Evolutionary conservation across 2,329 filamentous ascomycete species (phyloP).

Genomic region (Apiospora sp.): DNA sequence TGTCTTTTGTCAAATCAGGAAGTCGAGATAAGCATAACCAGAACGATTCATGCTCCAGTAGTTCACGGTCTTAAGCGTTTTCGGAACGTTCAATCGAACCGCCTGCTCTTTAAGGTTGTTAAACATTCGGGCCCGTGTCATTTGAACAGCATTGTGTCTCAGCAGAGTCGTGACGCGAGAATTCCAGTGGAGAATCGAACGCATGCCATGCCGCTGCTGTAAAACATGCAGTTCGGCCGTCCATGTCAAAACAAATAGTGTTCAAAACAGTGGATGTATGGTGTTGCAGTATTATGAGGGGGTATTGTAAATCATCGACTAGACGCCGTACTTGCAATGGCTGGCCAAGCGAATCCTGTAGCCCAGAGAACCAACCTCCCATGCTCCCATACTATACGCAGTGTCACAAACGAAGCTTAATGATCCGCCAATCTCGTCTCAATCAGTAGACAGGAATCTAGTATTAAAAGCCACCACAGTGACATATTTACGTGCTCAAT

Average conservation of each 20-base stretch:
- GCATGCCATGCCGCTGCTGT: neutral
- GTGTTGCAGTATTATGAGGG: conserved; percentile 14
- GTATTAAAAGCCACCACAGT: neutral
- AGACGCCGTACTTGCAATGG: conserved; percentile 18
- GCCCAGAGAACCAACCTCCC: conserved; percentile 17
- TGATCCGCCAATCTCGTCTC: neutral
- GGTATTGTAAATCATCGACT: conserved; percentile 19
- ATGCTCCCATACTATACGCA: conserved; percentile 16
- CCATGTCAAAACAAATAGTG: neutral
- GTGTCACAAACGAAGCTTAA: neutral
- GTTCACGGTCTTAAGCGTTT: neutral
- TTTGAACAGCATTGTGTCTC: neutral
- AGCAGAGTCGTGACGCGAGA: neutral
- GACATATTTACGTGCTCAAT: conserved; percentile 51
- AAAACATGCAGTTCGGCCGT: conserved; percentile 5
- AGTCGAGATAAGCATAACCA: neutral
- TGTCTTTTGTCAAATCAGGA: neutral
- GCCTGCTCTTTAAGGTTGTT: neutral
- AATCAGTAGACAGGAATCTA: conserved; percentile 2
- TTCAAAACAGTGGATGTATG: neutral
- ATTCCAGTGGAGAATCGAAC: neutral
- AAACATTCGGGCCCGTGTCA: neutral
- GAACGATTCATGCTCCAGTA: neutral
- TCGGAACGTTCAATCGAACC: neutral
- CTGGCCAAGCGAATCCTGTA: conserved; percentile 18